A percentile compares a stretch with the other conserved stretches of the same genome.
Evolutionary conservation across 2,329 filamentous ascomycete species (phyloP).

Genomic region (Aureobasidium sp.): DNA sequence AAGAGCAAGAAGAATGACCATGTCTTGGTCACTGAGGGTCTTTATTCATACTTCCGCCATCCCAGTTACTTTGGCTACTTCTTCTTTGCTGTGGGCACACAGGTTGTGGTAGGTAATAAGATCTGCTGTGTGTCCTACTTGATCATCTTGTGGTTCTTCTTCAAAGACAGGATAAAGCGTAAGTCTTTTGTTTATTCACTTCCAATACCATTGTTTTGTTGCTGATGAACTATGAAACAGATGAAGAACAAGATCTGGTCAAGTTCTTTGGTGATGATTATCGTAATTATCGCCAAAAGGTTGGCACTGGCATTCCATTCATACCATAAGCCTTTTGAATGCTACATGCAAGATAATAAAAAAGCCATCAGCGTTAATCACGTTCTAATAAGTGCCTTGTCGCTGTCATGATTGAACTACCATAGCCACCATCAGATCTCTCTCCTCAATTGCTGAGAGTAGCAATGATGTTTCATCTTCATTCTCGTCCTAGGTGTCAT

Average conservation of each 20-base stretch:
- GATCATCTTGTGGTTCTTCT: slow-evolving; percentile 78
- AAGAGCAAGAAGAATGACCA: slow-evolving; percentile 62
- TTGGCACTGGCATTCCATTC: slow-evolving; percentile 75
- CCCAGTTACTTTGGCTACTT: slow-evolving; percentile 98
- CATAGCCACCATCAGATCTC: too few species aligned
- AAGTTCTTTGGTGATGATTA: slow-evolving; percentile 84
- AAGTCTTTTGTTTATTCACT: slow-evolving; percentile 28
- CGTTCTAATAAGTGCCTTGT: too few species aligned
- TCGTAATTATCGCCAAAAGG: slow-evolving; percentile 60
- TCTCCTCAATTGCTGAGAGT: too few species aligned
- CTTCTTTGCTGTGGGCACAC: slow-evolving; percentile 95
- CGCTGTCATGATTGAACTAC: too few species aligned
- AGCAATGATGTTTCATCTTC: too few species aligned
- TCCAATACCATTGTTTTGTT: slow-evolving; percentile 14
- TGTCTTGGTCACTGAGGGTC: slow-evolving; percentile 70
- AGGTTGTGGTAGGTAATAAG: slow-evolving; percentile 79
- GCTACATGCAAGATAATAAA: neutral
- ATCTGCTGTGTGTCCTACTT: slow-evolving; percentile 70
- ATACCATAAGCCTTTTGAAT: slow-evolving; percentile 34
- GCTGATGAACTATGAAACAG: slow-evolving; percentile 30
- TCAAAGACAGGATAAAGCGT: slow-evolving; percentile 62
- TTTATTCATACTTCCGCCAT: slow-evolving; percentile 73
- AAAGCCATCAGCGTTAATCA: too few species aligned
- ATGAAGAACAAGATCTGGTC: slow-evolving; percentile 72
- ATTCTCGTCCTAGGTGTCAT: too few species aligned